Percentiles rank a stretch among this genome's conserved stretches.
phyloP scores from a whole-genome alignment of 1,284 basidiomycete genomes.

The Exobasidium cylindrosporum region DNA sequence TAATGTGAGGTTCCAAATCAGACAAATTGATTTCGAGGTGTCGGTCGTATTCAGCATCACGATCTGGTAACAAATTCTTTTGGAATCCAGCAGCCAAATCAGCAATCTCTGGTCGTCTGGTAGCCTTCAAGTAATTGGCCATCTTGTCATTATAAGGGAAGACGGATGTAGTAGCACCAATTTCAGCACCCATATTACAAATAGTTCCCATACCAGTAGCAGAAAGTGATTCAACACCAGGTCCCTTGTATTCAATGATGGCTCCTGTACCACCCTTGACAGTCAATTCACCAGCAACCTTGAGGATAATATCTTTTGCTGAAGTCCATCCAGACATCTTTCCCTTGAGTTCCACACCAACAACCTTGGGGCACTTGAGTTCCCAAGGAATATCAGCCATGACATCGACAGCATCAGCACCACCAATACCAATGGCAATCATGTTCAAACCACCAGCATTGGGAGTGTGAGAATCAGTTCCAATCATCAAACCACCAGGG shows the following conservation, averaged over 20 bases:
- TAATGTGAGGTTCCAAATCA: constrained; percentile 97
- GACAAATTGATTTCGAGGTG: constrained; percentile 90
- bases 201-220: constrained; percentile 99
- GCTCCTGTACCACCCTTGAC: constrained; percentile 56
- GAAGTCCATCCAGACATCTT: constrained; percentile 96
- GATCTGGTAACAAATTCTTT: constrained; percentile 87
- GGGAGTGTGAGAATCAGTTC: constrained; percentile 98
- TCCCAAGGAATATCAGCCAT: constrained; percentile 98
- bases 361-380: constrained; percentile 97
- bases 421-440: constrained; percentile 98
- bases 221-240: constrained; percentile 89
- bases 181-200: constrained; percentile 99
- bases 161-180: constrained; percentile 95
- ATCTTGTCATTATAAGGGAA: constrained; percentile 99
- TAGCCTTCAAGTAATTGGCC: constrained; percentile 87
- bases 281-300: constrained; percentile 55
- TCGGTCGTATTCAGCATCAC: constrained; percentile 89
- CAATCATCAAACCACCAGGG: constrained; percentile 98
- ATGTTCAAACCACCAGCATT: constrained; percentile 99
- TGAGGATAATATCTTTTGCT: constrained; percentile 68
- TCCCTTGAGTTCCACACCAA: constrained; percentile 94
- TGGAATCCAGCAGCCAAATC: constrained; percentile 84
- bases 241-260: constrained; percentile 56
- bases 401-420: constrained; percentile 98
- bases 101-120: constrained; percentile 83